A percentile compares a stretch with the other conserved stretches of the same genome.
Conservation (phyloP, 495 filamentous ascomycete species). For the Aspergillus panamensis region DNA sequence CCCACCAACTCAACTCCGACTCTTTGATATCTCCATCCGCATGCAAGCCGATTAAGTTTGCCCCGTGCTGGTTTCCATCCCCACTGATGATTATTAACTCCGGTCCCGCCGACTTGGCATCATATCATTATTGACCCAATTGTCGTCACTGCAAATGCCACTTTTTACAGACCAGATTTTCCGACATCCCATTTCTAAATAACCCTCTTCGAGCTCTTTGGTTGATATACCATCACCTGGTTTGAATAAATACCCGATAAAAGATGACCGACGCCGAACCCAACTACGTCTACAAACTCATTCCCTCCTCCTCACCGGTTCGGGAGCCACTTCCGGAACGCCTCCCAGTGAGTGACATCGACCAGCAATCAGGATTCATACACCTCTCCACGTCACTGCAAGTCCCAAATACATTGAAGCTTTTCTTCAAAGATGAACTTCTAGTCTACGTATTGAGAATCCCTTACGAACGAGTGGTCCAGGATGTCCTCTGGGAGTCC, state of each 20-base stretch:
- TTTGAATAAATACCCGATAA: neutral
- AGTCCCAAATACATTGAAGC: conserved; percentile 48
- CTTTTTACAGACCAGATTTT: neutral
- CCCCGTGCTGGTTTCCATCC: no score
- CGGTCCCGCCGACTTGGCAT: neutral
- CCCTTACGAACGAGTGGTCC: conserved; percentile 57
- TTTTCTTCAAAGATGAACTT: conserved; percentile 70
- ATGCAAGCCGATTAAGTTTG: no score
- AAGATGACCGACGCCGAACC: conserved; percentile 33
- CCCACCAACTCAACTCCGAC: no score
- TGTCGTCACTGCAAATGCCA: neutral
- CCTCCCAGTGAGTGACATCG: conserved; percentile 43
- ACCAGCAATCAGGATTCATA: conserved; percentile 39
- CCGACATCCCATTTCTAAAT: no score
- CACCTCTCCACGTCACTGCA: conserved; percentile 43
- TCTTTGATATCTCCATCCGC: no score
- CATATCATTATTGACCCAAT: neutral
- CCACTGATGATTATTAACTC: neutral
- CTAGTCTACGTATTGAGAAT: conserved; percentile 74
- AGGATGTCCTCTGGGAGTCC: conserved; percentile 40
- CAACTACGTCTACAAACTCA: conserved; percentile 43
- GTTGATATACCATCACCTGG: no score
- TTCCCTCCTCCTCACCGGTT: conserved; percentile 40
- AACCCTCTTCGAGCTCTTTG: no score
- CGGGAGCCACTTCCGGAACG: conserved; percentile 41